Evolutionary conservation across 2,329 filamentous ascomycete genomes (phyloP).

Genomic region (Cytospora paraplurivora): DNA sequence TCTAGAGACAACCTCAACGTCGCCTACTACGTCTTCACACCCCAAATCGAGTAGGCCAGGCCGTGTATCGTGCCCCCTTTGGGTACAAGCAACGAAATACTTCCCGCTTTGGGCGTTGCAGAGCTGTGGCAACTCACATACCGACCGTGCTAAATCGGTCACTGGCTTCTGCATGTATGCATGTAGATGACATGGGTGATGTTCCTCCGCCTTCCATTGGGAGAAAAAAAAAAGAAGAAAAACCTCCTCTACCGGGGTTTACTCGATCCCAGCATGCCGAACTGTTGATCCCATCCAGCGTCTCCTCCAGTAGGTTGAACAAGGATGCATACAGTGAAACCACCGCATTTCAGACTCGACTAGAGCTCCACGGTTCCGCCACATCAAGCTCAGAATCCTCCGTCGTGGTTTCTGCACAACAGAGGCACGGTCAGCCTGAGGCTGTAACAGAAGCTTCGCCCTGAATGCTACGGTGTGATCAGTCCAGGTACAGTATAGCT

Average conservation of each 20-base stretch:
- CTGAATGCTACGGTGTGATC: conserved; percentile 2
- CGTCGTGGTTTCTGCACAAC: not conserved
- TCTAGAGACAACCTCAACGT: not conserved
- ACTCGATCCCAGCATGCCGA: not conserved
- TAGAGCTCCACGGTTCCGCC: not conserved
- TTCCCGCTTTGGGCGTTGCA: not conserved
- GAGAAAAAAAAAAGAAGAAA: no score
- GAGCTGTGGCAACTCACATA: not conserved
- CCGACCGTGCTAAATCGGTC: not conserved
- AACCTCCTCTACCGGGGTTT: no score
- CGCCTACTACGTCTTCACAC: not conserved
- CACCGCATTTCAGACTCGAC: not conserved
- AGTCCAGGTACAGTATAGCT: not conserved
- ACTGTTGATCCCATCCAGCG: not conserved
- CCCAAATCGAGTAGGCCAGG: not conserved
- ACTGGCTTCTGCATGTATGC: no score
- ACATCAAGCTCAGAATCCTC: not conserved
- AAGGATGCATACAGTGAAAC: not conserved
- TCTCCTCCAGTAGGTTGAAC: not conserved
- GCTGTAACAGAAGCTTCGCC: conserved; percentile 1
- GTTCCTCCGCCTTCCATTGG: no score
- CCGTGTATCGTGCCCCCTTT: not conserved
- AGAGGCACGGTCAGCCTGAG: not conserved
- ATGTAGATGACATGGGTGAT: no score
- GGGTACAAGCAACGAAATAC: not conserved